These are phyloP conservation scores for Odontarrhena argentea DNA, from an alignment of 345 rosid species.

Conservation along the genomic window DNA sequence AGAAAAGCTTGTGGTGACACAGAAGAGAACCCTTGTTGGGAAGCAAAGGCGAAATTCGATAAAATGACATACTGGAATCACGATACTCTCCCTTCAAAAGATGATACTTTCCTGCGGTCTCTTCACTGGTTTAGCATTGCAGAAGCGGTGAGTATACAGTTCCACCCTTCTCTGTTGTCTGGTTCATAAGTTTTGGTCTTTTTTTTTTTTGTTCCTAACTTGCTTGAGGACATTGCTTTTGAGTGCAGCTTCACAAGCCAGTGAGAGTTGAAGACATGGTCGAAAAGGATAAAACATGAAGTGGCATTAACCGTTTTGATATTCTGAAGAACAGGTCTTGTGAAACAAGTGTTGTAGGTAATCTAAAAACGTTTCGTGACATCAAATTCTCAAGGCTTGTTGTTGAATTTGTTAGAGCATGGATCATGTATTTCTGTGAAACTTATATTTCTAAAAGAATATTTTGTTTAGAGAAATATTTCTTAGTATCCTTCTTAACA, in stretches of 20 bases:
- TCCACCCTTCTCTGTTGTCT: slow-evolving; percentile 21
- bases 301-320: slow-evolving; percentile 11
- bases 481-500: neutral
- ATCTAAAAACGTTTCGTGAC: neutral
- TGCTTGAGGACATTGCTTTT: slow-evolving; percentile 23
- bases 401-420: neutral
- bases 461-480: no score
- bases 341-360: slow-evolving; percentile 7
- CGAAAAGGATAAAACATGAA: slow-evolving; percentile 27
- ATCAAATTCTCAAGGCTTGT: slow-evolving; percentile 19
- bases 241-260: slow-evolving; percentile 70
- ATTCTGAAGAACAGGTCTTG: neutral
- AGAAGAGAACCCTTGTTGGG: slow-evolving; percentile 55
- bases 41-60: slow-evolving; percentile 69
- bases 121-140: slow-evolving; percentile 76
- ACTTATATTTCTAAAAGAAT: no score
- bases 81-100: slow-evolving; percentile 72
- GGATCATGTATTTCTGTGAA: no score
- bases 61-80: slow-evolving; percentile 88
- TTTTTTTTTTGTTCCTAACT: neutral
- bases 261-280: slow-evolving; percentile 63
- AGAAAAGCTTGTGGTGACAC: slow-evolving; percentile 49
- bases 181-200: neutral
- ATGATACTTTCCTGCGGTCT: slow-evolving; percentile 70
- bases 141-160: slow-evolving; percentile 60